Evolutionary conservation across 148 eudicot genomes (phyloP).

Genomic region (Tetragonia tetragonoides): DNA sequence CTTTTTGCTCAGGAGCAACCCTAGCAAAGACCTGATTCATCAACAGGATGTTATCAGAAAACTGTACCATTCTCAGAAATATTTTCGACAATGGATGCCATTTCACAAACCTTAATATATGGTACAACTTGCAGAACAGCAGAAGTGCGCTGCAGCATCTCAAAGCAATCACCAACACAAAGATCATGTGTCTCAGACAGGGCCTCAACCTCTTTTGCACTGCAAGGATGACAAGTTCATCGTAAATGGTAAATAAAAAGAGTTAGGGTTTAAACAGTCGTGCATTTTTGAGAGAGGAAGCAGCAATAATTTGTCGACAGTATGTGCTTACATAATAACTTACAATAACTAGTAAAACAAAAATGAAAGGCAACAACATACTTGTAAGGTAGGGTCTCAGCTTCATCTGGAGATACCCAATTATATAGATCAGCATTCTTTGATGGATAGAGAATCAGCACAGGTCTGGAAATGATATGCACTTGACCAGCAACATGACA

Average conservation of each 20-base stretch:
- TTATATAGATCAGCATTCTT: slow-evolving; percentile 46
- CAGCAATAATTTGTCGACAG: neutral
- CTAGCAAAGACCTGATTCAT: slow-evolving; percentile 83
- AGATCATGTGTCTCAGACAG: slow-evolving; percentile 76
- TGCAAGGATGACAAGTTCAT: slow-evolving; percentile 26
- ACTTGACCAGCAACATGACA: slow-evolving; percentile 98
- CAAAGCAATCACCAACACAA: slow-evolving; percentile 83
- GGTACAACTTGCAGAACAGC: slow-evolving; percentile 80
- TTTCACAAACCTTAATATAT: slow-evolving; percentile 67
- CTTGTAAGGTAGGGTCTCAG: slow-evolving; percentile 60
- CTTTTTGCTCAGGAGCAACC: slow-evolving; percentile 98
- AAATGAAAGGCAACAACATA: slow-evolving; percentile 18
- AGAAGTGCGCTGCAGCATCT: slow-evolving; percentile 80
- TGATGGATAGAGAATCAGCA: slow-evolving; percentile 59
- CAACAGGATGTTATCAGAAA: slow-evolving; percentile 5
- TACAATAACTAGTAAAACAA: neutral
- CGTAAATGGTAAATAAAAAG: neutral
- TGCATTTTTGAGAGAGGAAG: neutral
- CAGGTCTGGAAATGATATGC: slow-evolving; percentile 76
- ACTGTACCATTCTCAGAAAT: neutral
- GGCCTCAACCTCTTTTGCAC: slow-evolving; percentile 70
- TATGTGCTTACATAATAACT: neutral
- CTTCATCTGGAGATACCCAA: slow-evolving; percentile 97
- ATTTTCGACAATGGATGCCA: neutral
- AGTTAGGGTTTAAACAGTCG: slow-evolving; percentile 4